These are phyloP conservation scores for Geotrichum phurueaensis DNA, from an alignment of 1,139 yeast genomes.

Conservation along the genomic window DNA sequence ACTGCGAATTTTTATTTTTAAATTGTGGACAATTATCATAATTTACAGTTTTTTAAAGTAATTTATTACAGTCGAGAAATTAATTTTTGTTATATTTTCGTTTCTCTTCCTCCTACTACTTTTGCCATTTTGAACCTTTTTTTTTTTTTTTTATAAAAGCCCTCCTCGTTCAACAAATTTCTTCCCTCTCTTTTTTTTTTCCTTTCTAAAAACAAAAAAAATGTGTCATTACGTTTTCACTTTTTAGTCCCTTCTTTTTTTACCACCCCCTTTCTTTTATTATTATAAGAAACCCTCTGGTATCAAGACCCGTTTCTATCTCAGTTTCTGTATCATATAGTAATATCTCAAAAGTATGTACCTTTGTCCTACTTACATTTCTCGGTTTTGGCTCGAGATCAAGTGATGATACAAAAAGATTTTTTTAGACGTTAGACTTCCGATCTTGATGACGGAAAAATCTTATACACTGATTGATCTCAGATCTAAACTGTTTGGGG, in stretches of 20 bases:
- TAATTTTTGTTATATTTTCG: background rate
- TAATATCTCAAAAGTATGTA: background rate
- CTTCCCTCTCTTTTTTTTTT: background rate
- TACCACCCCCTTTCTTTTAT: background rate
- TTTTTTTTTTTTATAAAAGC: conserved; percentile 1
- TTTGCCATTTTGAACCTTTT: background rate
- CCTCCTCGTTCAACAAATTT: background rate
- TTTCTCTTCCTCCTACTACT: background rate
- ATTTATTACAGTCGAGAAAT: background rate
- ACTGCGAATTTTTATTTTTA: background rate
- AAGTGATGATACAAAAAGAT: conserved; percentile 16
- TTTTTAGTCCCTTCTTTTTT: background rate
- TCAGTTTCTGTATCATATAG: background rate
- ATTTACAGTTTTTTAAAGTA: background rate
- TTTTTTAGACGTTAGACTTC: conserved; percentile 49
- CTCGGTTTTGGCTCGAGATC: background rate
- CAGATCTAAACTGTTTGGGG: background rate
- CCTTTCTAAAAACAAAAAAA: conserved; percentile 2
- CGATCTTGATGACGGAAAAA: conserved; percentile 40
- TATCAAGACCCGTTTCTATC: background rate
- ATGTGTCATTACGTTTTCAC: conserved; percentile 1
- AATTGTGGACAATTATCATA: background rate
- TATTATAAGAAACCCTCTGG: background rate
- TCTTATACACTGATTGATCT: conserved; percentile 28
- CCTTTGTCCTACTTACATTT: background rate